Evolutionary conservation across 192 early-diverging fungal genomes (phyloP).

Genomic region (Chytriomyces confervae): DNA sequence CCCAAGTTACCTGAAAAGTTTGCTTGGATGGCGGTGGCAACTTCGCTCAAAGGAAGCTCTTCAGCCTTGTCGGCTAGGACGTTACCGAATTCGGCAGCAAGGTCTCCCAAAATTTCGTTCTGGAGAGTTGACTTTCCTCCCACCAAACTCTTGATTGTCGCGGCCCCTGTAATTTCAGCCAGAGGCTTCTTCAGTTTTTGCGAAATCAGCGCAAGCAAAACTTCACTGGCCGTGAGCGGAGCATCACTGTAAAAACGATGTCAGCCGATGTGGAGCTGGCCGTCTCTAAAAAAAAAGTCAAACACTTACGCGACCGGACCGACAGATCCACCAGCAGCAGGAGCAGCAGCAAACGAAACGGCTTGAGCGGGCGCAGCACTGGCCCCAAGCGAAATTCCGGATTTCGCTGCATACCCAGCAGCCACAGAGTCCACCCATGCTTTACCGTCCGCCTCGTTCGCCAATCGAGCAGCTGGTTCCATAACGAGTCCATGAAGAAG

Average conservation of each 20-base stretch:
- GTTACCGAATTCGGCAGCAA: slow-evolving; percentile 88
- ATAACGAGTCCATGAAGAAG: slow-evolving; percentile 79
- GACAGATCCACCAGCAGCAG: slow-evolving; percentile 61
- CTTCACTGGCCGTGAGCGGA: slow-evolving; percentile 81
- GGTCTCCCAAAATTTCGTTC: slow-evolving; percentile 95
- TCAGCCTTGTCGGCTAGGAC: slow-evolving; percentile 88
- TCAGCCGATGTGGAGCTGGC: neutral
- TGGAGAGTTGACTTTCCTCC: slow-evolving; percentile 96
- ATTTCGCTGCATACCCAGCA: slow-evolving; percentile 70
- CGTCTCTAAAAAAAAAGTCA: neutral
- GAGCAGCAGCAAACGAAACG: slow-evolving; percentile 52
- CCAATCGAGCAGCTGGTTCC: slow-evolving; percentile 83
- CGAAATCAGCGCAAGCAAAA: slow-evolving; percentile 83
- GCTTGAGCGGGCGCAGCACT: slow-evolving; percentile 60
- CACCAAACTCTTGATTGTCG: slow-evolving; percentile 91
- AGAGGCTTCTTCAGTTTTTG: slow-evolving; percentile 89
- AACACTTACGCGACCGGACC: slow-evolving; percentile 49
- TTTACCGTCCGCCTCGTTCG: slow-evolving; percentile 74
- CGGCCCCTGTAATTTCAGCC: slow-evolving; percentile 71
- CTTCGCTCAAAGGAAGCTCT: slow-evolving; percentile 84
- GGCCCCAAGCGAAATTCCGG: slow-evolving; percentile 67
- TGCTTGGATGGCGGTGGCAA: slow-evolving; percentile 68
- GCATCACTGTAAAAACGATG: slow-evolving; percentile 58
- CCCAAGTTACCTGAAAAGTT: slow-evolving; percentile 75
- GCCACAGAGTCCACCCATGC: slow-evolving; percentile 79